Conservation (phyloP, 2,329 filamentous ascomycete species). For the Clarireedia sp. region DNA sequence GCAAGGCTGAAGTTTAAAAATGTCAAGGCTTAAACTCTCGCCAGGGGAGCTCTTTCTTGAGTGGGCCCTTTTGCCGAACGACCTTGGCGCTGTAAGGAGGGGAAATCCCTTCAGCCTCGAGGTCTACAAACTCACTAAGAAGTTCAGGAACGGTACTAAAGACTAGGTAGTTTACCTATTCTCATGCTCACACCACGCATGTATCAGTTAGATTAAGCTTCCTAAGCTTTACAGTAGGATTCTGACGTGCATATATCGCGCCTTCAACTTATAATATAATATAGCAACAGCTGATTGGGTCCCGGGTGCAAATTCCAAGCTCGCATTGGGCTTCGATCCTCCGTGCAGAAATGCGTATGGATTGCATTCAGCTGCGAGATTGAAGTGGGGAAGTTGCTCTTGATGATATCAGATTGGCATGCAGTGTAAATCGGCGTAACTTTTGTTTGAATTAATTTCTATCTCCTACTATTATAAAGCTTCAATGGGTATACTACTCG, state of each 20-base stretch:
- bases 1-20: slow-evolving; percentile 7
- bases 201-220: too few species aligned
- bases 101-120: too few species aligned
- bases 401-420: background rate
- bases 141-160: too few species aligned
- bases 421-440: background rate
- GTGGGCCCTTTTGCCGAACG: background rate
- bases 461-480: slow-evolving; percentile 9
- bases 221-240: too few species aligned
- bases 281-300: background rate
- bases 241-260: too few species aligned
- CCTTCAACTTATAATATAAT: too few species aligned
- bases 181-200: too few species aligned
- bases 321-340: slow-evolving; percentile 1
- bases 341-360: background rate
- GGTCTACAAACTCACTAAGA: too few species aligned
- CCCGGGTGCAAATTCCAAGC: background rate
- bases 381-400: background rate
- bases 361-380: background rate
- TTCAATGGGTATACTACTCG: slow-evolving; percentile 10
- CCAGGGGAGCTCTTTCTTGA: background rate
- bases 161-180: too few species aligned
- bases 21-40: slow-evolving; percentile 1
- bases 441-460: slow-evolving; percentile 9
- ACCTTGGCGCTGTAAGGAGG: too few species aligned